These are phyloP conservation scores for Escovopsis sp. DNA, from an alignment of 2,329 filamentous ascomycete species.

Conservation along the genomic window DNA sequence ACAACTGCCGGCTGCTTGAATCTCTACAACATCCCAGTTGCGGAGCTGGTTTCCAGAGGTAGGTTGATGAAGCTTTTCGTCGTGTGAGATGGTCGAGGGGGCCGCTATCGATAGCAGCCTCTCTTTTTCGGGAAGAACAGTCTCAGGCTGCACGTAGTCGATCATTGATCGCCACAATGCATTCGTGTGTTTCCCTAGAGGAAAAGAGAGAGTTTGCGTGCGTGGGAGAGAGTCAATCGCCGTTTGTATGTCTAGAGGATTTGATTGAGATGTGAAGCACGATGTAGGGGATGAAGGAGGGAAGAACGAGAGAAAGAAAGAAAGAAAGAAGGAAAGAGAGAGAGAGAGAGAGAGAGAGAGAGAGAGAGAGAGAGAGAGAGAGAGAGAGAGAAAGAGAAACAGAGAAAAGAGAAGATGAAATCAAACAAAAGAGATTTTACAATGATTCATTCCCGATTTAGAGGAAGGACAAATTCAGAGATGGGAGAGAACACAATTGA, in stretches of 20 bases:
- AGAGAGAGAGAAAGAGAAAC: no score
- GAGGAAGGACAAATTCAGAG: neutral
- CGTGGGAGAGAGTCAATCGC: no score
- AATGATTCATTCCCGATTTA: neutral
- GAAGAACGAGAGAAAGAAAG: neutral
- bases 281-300: neutral
- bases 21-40: constrained; percentile 6
- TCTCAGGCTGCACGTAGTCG: neutral
- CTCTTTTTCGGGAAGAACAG: neutral
- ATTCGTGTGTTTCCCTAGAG: neutral
- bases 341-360: no score
- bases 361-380: no score
- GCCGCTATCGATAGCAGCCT: neutral
- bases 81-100: neutral
- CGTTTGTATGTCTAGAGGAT: no score
- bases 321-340: no score
- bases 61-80: neutral
- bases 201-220: no score
- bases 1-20: constrained; percentile 3
- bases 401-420: no score
- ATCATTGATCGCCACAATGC: neutral
- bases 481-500: no score
- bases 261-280: no score
- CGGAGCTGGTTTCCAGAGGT: neutral
- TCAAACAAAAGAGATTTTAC: no score